Evolutionary conservation across 306 rosid species (phyloP), one percentile per base, ranked within the genome.

Genomic region (Prunus persica): DNA sequence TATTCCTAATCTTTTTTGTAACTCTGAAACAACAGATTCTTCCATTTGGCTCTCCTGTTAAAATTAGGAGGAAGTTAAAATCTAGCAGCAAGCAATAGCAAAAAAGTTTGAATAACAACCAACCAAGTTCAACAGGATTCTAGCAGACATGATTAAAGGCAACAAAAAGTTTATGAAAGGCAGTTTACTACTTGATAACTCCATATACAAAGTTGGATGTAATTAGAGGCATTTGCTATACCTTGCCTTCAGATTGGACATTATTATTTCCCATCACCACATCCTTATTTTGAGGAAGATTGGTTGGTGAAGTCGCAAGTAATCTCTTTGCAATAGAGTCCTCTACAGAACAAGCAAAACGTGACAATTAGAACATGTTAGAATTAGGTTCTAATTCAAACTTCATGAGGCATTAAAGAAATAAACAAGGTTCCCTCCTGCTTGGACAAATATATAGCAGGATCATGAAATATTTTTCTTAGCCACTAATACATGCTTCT

Each of bases 261-360:
- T 82, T 85, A 38, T 82, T 78, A 61, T 79, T 88, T 72, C 77
- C 84, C 6, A 75, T 69, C 25, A 81, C 77, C 51, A 63, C 80
- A 66, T 85, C 91, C 65, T 83, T 88, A 77, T 82, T 88, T 89
- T 84, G 87, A 30, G 88, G 83, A 72, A 85, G 78, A 81, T 83
- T 86, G 65, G 89, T 83, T n/a, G 88, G 77, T 15, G 93, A 86
- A 84, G 88, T 55, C 65, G 88, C 82, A 67, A 77, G 82, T 82
- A 85, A 68, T 79, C 96, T 91, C 86, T 86, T 88, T 69, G 94
- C 88, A 79, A 95, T 90, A 20, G 98, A 92, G 74, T 93, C 98
- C 78, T 86, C 98, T 93, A 25, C 64, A 19, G 32, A 86, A 67
- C 57, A 82, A 65, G 43, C 9, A 38, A 38, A 38, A 38, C 9